Conservation (phyloP, 257 asterid species). For the Phtheirospermum japonicum region DNA sequence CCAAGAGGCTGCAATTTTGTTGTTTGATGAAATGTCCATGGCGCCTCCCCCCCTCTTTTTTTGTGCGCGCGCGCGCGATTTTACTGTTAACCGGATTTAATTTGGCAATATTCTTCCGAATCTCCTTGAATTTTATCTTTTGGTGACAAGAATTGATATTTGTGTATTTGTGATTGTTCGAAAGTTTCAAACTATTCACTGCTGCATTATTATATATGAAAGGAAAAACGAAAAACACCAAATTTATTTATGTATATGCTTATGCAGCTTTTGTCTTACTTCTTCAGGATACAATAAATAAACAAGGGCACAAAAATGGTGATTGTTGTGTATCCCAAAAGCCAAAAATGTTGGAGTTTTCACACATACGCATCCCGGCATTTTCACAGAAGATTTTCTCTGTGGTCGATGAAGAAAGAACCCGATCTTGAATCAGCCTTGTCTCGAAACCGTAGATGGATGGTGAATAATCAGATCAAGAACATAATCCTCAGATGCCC, state of each 20-base stretch:
- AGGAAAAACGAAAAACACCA: neutral
- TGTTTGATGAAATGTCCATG: neutral
- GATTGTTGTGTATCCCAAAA: slow-evolving; percentile 24
- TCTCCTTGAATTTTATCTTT: neutral
- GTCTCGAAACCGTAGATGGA: slow-evolving; percentile 82
- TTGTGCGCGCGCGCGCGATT: too few relatives aligned
- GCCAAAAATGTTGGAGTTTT: slow-evolving; percentile 27
- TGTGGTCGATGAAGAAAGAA: slow-evolving; percentile 98
- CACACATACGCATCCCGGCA: slow-evolving; percentile 18
- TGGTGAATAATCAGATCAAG: slow-evolving; percentile 86
- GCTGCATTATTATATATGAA: neutral
- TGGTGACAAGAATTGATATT: too few relatives aligned
- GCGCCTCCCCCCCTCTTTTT: neutral
- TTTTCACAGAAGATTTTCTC: slow-evolving; percentile 41
- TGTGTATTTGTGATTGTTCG: too few relatives aligned
- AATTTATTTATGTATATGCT: too few relatives aligned
- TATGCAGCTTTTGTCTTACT: too few relatives aligned
- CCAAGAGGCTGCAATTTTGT: neutral
- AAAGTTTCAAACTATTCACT: neutral
- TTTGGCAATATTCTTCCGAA: too few relatives aligned
- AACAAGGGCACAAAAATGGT: slow-evolving; percentile 31
- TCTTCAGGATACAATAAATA: slow-evolving; percentile 15
- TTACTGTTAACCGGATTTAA: too few relatives aligned
- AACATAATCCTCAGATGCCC: slow-evolving; percentile 72
- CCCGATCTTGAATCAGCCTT: slow-evolving; percentile 82